These are phyloP conservation scores for Neurospora sublineolata DNA, from an alignment of 495 filamentous ascomycete genomes.

Conservation along the genomic window DNA sequence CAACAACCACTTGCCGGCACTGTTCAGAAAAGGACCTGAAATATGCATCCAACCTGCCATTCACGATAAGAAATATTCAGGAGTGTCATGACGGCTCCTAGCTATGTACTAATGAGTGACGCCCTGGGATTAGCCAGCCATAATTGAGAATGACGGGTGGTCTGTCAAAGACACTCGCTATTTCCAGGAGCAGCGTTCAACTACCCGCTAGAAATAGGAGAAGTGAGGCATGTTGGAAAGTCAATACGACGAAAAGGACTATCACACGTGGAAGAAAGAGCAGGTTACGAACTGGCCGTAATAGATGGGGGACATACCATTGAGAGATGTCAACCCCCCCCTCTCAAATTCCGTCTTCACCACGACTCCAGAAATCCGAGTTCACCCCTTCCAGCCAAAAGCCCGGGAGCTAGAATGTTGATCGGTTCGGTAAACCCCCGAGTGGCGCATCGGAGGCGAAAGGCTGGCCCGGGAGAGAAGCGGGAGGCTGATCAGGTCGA, in stretches of 20 bases:
- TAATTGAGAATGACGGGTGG: background rate
- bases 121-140: background rate
- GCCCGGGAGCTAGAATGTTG: background rate
- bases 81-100: background rate
- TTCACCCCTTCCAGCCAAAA: background rate
- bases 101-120: background rate
- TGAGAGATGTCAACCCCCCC: background rate
- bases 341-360: background rate
- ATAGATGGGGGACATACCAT: background rate
- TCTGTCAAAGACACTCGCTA: background rate
- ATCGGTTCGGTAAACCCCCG: background rate
- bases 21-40: background rate
- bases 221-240: background rate
- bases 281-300: background rate
- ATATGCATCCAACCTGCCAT: background rate
- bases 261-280: background rate
- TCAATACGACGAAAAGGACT: background rate
- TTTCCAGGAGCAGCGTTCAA: background rate
- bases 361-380: background rate
- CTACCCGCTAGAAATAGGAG: background rate
- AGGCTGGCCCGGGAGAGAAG: background rate
- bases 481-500: background rate
- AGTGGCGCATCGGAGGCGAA: background rate
- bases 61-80: background rate
- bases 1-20: background rate